Evolutionary conservation across 257 asterid species (phyloP), one percentile per base, ranked within the genome.

Genomic region (Verbena officinalis): DNA sequence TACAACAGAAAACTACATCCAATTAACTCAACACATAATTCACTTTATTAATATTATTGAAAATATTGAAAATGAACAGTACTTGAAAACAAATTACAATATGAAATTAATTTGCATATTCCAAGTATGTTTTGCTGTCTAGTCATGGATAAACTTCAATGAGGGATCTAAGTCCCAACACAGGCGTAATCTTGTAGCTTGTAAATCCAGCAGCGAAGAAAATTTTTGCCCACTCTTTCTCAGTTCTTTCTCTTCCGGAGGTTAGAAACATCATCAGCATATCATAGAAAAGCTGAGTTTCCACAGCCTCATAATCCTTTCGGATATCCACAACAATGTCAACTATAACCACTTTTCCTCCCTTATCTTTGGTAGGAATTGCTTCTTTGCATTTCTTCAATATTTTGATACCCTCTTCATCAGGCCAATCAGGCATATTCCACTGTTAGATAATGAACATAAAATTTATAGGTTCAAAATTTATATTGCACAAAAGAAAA

Each of bases 161-260:
- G 17, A 53, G 39, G 12, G 59, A 53, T 19, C 59, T 53, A 0
- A 53, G 15, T 13, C 59, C 59, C 8, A 53, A 12, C 7, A 53
- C 59, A 51, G 59, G 59, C 12, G 59, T 15, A 24, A 53, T 53
- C 10, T 53, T 24, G 59, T 53, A 53, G 2, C 38, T 24, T 23
- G 59, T 22, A 7, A 53, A 53, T 14, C 59, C 59, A 2, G 59
- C 59, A 13, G 31, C 59, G 4, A 9, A 24, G 13, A 53, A 53
- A 7, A 53, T 38, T 7, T 53, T 23, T 13, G 38, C 39, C 59
- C 59, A 53, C 0, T 53, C 39, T 53, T 53, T 53, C 59, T 24
- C 59, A 23, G 27, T 9, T 48, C 54, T 17, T 27, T 48, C 27
- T 48, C 54, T 48, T 48, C 54, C 54, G 1, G 27, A 19, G 3